These are phyloP conservation scores for Ogataea dorogensis DNA, from an alignment of 805 yeast genomes.

Conservation along the genomic window DNA sequence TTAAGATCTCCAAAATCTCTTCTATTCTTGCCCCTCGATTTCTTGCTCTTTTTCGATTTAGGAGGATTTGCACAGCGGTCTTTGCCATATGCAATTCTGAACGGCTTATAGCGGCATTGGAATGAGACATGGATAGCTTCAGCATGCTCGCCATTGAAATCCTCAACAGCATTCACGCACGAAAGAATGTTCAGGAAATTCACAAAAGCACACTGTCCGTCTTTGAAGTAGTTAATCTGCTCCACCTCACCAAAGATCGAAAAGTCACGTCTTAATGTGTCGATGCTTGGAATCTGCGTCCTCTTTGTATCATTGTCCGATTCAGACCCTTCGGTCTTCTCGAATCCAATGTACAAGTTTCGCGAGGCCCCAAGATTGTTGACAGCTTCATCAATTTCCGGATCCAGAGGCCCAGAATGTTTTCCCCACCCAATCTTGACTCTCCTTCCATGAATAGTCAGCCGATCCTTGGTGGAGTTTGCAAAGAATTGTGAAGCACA, in stretches of 20 bases:
- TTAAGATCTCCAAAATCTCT: conserved; percentile 12
- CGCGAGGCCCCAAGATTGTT: conserved; percentile 65
- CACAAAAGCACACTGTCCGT: conserved; percentile 71
- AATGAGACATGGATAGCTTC: conserved; percentile 39
- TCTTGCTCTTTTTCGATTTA: conserved; percentile 45
- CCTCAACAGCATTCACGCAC: conserved; percentile 64
- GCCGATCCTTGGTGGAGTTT: conserved; percentile 46
- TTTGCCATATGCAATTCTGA: conserved; percentile 62
- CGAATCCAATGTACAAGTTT: conserved; percentile 70
- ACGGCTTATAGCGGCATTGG: conserved; percentile 46
- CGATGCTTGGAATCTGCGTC: conserved; percentile 44
- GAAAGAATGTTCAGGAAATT: conserved; percentile 63
- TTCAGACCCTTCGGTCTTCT: conserved; percentile 34
- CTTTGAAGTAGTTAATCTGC: conserved; percentile 69
- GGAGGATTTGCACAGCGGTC: conserved; percentile 81
- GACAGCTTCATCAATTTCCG: conserved; percentile 58
- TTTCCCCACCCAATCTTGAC: conserved; percentile 73
- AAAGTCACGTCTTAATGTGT: conserved; percentile 57
- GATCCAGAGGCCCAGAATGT: conserved; percentile 60
- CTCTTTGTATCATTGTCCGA: conserved; percentile 30
- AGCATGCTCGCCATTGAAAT: conserved; percentile 42
- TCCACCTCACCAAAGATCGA: conserved; percentile 67
- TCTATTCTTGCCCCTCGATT: conserved; percentile 37
- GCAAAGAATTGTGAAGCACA: conserved; percentile 68
- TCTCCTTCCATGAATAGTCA: conserved; percentile 59